Evolutionary conservation across 2,329 filamentous ascomycete species (phyloP).

Genomic region (Fusarium falciforme): DNA sequence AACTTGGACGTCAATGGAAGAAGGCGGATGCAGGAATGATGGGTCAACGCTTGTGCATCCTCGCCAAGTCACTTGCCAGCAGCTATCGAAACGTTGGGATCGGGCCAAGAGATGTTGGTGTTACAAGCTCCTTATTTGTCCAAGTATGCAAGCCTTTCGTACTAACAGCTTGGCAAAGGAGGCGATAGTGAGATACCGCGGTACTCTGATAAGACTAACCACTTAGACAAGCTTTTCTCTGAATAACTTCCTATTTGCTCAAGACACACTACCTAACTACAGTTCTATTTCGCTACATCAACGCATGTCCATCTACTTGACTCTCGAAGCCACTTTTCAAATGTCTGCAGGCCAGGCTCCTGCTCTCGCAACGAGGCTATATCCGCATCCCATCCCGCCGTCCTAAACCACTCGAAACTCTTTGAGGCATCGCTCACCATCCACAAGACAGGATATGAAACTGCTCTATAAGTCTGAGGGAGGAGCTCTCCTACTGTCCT

Average conservation of each 20-base stretch:
- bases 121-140: not conserved
- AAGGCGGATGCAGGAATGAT: conserved; percentile 3
- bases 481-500: conserved; percentile 3
- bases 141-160: not conserved
- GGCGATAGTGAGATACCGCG: not conserved
- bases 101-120: not conserved
- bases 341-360: conserved; percentile 16
- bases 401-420: conserved; percentile 32
- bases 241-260: not conserved
- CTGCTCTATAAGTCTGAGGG: conserved; percentile 2
- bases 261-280: not conserved
- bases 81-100: not conserved
- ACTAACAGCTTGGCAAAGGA: not conserved
- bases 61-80: not conserved
- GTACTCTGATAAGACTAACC: not conserved
- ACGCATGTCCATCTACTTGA: conserved; percentile 33
- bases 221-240: not conserved
- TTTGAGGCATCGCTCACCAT: conserved; percentile 16
- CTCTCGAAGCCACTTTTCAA: conserved; percentile 34
- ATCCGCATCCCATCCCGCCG: conserved; percentile 22
- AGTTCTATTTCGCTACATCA: not conserved
- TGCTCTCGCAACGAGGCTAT: not conserved
- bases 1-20: not conserved
- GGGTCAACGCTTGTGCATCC: not conserved
- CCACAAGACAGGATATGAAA: conserved; percentile 20